Base-by-base conservation (phyloP, 306 rosid species). In the Quercus glauca region DNA sequence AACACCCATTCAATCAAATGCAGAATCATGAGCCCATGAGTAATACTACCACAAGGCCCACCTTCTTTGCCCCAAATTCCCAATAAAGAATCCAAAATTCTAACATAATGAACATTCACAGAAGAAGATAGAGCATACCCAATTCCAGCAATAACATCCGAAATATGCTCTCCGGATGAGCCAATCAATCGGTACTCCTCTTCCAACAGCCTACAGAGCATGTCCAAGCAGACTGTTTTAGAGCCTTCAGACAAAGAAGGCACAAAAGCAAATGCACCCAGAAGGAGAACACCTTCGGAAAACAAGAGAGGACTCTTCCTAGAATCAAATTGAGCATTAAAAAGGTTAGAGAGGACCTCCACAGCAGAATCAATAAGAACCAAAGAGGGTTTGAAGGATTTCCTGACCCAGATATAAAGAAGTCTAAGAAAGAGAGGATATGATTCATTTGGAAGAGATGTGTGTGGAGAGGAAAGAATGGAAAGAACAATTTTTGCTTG, bases 61-160 rank as follows among this genome's bases (percentile, higher is more conserved):
- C 80, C 78, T 81, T 69, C 85, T 76, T 81, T 85, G 7, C 83
- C 89, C 97, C 97, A 91, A 74, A 91, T 84, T 71, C 81, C 86
- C 82, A 94, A 87, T 78, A 94, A 75, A 31, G 75, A 88, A 76
- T 86, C 90, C 74, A 94, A 81, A 33, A 90, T 71, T 20, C 80
- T 87, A 31, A 61, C 71, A 85, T 72, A 84, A 84, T 83, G 80
- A 81, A 70, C 85, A 81, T 33, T 76, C 69, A 83, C 77, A 7
- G 94, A 88, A 80, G 93, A 90, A 21, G 91, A 92, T 60, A 94
- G 25, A 83, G 97, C 97, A 83, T 92, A 94, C 26, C 97, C 97
- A 73, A 94, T 84, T 41, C 94, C 99, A 9, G 97, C 99, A 35
- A 94, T 84, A 78, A 94, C 87, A 71, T 80, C 80, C 3, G 97